These are phyloP conservation scores for Brasilioporus rufonigricans DNA, from an alignment of 768 basidiomycete genomes.

Conservation along the genomic window DNA sequence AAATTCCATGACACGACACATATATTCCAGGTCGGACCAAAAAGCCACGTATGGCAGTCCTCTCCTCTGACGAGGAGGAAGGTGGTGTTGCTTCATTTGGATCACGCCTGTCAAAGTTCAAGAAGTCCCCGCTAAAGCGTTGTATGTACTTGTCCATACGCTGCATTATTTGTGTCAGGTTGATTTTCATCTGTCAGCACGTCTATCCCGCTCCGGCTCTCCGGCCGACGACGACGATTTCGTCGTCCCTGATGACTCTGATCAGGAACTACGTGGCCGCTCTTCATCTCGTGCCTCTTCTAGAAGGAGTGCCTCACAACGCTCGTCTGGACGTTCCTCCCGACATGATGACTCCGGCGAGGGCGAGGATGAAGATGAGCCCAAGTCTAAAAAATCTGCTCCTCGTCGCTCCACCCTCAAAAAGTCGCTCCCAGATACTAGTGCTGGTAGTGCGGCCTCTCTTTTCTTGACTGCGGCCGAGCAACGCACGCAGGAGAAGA, in stretches of 20 bases:
- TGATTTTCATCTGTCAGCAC: constrained; percentile 33
- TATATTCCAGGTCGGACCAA: constrained; percentile 46
- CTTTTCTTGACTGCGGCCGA: constrained; percentile 84
- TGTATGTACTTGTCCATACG: constrained; percentile 33
- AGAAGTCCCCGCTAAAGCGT: constrained; percentile 57
- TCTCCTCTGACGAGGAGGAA: constrained; percentile 50
- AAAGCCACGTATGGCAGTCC: constrained; percentile 56
- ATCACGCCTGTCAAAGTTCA: constrained; percentile 60
- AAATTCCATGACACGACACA: background rate
- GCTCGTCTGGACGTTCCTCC: constrained; percentile 34
- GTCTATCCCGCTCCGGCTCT: constrained; percentile 37
- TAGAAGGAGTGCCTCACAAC: constrained; percentile 32
- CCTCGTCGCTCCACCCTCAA: constrained; percentile 32
- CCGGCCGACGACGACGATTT: constrained; percentile 71
- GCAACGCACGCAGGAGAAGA: constrained; percentile 68
- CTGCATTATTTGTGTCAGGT: background rate
- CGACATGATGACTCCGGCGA: constrained; percentile 40
- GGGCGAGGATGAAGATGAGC: constrained; percentile 31
- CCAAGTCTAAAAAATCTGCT: constrained; percentile 38
- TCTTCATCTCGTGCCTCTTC: constrained; percentile 54
- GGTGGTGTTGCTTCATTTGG: constrained; percentile 48
- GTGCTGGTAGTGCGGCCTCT: constrained; percentile 31
- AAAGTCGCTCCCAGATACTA: constrained; percentile 28
- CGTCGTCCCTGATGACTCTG: constrained; percentile 64
- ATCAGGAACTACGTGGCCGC: constrained; percentile 48